phyloP scores from a whole-genome alignment of 768 basidiomycete species.

The Leucocoprinus birnbaumii region DNA sequence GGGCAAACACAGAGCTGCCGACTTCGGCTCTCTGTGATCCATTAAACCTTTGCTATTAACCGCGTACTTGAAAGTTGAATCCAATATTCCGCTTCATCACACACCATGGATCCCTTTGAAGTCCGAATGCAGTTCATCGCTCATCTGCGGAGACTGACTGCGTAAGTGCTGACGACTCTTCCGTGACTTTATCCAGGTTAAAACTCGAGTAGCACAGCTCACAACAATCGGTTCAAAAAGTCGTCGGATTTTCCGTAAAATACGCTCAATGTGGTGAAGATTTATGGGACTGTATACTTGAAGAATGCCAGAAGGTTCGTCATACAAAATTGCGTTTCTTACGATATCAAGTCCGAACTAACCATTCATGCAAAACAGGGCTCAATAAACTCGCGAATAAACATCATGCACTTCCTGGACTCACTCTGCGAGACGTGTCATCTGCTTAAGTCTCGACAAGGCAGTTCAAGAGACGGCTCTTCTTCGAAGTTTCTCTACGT shows the following conservation, averaged over 20 bases:
- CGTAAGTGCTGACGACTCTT: constrained; percentile 25
- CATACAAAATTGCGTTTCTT: background rate
- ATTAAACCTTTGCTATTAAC: too few relatives aligned
- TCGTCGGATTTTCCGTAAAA: constrained; percentile 81
- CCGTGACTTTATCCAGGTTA: constrained; percentile 12
- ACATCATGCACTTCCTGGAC: constrained; percentile 89
- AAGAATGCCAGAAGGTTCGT: constrained; percentile 84
- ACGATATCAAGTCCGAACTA: background rate
- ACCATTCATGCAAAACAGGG: constrained; percentile 43
- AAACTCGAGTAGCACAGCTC: constrained; percentile 45
- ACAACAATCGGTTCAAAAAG: constrained; percentile 86
- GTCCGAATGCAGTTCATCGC: constrained; percentile 37
- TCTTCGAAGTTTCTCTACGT: constrained; percentile 60
- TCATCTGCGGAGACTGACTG: constrained; percentile 29
- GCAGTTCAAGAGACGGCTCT: constrained; percentile 1
- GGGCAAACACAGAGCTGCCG: background rate
- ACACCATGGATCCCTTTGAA: constrained; percentile 35
- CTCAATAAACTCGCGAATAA: constrained; percentile 88
- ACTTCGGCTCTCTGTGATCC: too few relatives aligned
- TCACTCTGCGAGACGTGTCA: constrained; percentile 80
- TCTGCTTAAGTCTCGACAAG: constrained; percentile 51
- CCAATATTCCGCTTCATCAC: background rate
- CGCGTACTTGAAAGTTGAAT: too few relatives aligned
- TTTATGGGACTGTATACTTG: constrained; percentile 89
- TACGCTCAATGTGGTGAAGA: constrained; percentile 86